These are phyloP conservation scores for Diaporthe aspalathi DNA, from an alignment of 2,329 filamentous ascomycete genomes.

Conservation along the genomic window DNA sequence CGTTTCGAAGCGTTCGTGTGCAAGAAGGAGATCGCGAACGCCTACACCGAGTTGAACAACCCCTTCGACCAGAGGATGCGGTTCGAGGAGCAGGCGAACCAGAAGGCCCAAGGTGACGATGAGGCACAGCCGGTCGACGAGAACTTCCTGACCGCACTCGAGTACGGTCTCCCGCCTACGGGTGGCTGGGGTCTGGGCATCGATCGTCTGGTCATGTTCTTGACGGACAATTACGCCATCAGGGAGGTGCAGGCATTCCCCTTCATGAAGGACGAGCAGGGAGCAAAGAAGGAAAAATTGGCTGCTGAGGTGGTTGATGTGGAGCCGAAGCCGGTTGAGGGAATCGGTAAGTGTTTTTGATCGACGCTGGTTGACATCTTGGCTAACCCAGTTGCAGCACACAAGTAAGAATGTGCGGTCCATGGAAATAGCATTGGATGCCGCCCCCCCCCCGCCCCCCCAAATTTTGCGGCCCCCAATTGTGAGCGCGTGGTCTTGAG, in stretches of 20 bases:
- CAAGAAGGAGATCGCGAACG: slow-evolving; percentile 97
- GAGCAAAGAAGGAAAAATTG: slow-evolving; percentile 54
- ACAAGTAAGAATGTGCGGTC: slow-evolving; percentile 22
- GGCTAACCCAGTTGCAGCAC: slow-evolving; percentile 17
- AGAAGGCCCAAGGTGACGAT: slow-evolving; percentile 97
- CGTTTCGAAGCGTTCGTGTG: slow-evolving; percentile 97
- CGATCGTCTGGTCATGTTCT: slow-evolving; percentile 93
- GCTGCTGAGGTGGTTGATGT: slow-evolving; percentile 50
- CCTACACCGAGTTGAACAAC: slow-evolving; percentile 87
- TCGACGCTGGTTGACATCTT: neutral
- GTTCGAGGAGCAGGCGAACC: slow-evolving; percentile 93
- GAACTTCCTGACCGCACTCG: slow-evolving; percentile 58
- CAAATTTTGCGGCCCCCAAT: too few species aligned
- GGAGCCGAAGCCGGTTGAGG: slow-evolving; percentile 50
- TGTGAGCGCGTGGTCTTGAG: neutral
- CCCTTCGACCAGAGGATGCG: slow-evolving; percentile 93
- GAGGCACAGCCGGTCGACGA: slow-evolving; percentile 97
- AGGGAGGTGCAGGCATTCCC: slow-evolving; percentile 97
- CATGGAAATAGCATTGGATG: neutral
- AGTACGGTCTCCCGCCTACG: slow-evolving; percentile 88
- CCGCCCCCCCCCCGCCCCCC: neutral
- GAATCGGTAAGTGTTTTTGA: slow-evolving; percentile 47
- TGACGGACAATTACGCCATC: slow-evolving; percentile 95
- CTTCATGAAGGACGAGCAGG: slow-evolving; percentile 89
- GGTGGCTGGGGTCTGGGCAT: slow-evolving; percentile 98